Evolutionary conservation across 306 rosid species (phyloP).

Genomic region (Alnus glutinosa): DNA sequence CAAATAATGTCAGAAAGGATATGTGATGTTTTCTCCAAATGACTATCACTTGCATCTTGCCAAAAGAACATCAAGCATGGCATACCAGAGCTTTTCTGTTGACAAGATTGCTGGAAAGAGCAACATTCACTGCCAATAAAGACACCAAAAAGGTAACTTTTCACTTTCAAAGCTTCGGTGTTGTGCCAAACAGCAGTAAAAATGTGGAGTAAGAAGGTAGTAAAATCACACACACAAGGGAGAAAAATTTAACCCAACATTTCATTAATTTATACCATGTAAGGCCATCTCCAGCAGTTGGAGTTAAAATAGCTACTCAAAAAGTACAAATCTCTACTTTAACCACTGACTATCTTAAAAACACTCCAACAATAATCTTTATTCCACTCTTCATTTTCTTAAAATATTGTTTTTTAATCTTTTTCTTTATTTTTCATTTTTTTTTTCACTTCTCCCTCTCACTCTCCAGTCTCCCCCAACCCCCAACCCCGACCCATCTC

Average conservation of each 20-base stretch:
- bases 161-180: constrained; percentile 4
- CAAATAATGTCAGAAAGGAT: constrained; percentile 57
- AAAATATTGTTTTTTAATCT: too few species aligned
- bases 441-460: too few species aligned
- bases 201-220: neutral
- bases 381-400: too few species aligned
- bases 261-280: neutral
- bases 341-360: too few species aligned
- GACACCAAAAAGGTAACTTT: constrained; percentile 19
- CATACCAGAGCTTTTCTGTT: constrained; percentile 26
- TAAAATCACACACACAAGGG: constrained; percentile 4
- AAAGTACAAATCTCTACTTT: too few species aligned
- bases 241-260: constrained; percentile 6
- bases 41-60: constrained; percentile 32
- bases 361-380: too few species aligned
- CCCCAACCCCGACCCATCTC: too few species aligned
- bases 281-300: too few species aligned
- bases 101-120: constrained; percentile 38
- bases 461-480: too few species aligned
- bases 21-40: constrained; percentile 43
- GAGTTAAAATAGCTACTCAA: too few species aligned
- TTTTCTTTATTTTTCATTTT: too few species aligned
- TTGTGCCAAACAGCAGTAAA: neutral
- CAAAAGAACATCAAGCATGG: constrained; percentile 68
- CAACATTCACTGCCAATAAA: constrained; percentile 71